Evolutionary conservation across 2,329 filamentous ascomycete genomes (phyloP), one percentile per base, ranked within the genome.

Genomic region (Trichoderma lentiforme): DNA sequence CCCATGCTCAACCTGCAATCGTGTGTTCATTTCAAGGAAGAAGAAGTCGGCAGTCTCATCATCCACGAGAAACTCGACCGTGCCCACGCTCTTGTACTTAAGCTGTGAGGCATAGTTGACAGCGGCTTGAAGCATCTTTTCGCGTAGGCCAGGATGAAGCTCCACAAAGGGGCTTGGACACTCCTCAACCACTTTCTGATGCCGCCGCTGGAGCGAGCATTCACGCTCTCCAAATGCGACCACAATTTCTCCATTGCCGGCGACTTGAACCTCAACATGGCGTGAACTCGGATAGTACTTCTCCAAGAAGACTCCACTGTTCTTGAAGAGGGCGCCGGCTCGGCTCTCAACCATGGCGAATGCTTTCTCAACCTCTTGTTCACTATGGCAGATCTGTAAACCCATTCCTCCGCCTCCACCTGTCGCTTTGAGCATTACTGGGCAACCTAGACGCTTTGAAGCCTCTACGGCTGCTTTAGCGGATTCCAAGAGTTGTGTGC

Each of bases 281-380:
- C 47, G 47, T 53, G 47, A 53, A 53, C 21, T 53, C 3, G 47
- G 47, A 24, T 24, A 53, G 21, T 53, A 85, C 5, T 82, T 79
- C 72, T 86, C 84, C 1, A 86, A 71, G 28, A 86, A 82, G 3
- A 82, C 79, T 5, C 81, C 80, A 0, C 78, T 77, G 2, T 82
- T 81, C 4, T 83, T 81, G 73, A 86, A 86, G 12, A 82, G 82
- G 6, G 80, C 78, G n/a, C 80, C 75, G 0, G 81, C 83, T 18
- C 57, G 57, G 28, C 57, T 60, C 28, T 60, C 57, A 24, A 53
- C 47, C 47, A 53, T 53, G 47, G 21, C 47, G 47, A 53, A 53
- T 53, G 47, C 47, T 24, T 53, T 53, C 47, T 53, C 47, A 24
- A 24, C 47, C n/a, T 53, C 47, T 24, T 53, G 47, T 53, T 53